These are phyloP conservation scores for Aspergillus pseudoterreus DNA, from an alignment of 2,329 filamentous ascomycete genomes.

Conservation along the genomic window DNA sequence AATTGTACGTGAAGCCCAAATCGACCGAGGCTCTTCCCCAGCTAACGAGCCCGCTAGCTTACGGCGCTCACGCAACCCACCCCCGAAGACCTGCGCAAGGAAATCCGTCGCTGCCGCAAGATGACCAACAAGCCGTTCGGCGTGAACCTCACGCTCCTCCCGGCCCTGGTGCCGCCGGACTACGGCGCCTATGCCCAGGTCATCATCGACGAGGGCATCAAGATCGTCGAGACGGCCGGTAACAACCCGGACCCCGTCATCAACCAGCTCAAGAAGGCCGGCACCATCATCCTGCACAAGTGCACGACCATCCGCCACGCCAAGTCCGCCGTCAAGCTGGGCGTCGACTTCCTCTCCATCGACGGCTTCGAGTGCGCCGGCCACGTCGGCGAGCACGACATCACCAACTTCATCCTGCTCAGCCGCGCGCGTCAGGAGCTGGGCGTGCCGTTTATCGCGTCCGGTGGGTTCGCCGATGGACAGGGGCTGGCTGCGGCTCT, in stretches of 20 bases:
- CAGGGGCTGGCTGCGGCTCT: constrained; percentile 88
- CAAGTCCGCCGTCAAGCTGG: constrained; percentile 83
- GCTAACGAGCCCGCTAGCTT: constrained; percentile 22
- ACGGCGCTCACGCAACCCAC: constrained; percentile 79
- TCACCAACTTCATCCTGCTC: constrained; percentile 62
- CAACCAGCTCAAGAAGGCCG: constrained; percentile 75
- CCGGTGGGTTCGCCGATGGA: constrained; percentile 91
- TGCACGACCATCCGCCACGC: constrained; percentile 96
- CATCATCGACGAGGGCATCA: constrained; percentile 87
- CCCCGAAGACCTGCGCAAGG: constrained; percentile 84
- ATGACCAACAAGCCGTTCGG: constrained; percentile 67
- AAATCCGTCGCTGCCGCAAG: constrained; percentile 80
- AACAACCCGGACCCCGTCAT: constrained; percentile 91
- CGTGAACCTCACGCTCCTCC: constrained; percentile 93
- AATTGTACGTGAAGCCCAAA: constrained; percentile 34
- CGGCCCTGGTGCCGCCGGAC: constrained; percentile 83
- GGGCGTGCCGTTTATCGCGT: constrained; percentile 87
- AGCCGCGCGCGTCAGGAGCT: constrained; percentile 80
- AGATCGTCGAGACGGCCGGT: constrained; percentile 87
- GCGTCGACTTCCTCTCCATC: constrained; percentile 94
- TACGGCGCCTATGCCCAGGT: constrained; percentile 89
- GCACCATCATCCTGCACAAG: constrained; percentile 84
- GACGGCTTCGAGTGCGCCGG: constrained; percentile 97
- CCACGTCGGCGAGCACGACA: constrained; percentile 52
- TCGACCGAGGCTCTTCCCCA: too few species aligned